These are phyloP conservation scores for Pleurotus sapidus DNA, from an alignment of 768 basidiomycete genomes.

Conservation along the genomic window DNA sequence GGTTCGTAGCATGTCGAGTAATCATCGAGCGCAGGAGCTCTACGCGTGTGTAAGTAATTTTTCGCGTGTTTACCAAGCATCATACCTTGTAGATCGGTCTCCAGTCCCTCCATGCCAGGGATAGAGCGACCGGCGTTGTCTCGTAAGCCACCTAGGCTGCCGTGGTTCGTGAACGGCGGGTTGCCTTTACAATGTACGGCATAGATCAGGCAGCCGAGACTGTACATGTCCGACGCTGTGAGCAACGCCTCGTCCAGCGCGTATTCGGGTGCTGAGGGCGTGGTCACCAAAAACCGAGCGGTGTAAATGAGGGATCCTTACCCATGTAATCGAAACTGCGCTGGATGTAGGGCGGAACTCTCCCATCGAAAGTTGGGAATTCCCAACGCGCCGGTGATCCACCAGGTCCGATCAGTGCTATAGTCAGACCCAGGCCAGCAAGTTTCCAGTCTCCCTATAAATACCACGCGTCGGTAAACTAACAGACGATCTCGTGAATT, in stretches of 20 bases:
- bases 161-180: slow-evolving; percentile 86
- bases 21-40: slow-evolving; percentile 79
- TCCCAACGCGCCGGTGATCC: slow-evolving; percentile 84
- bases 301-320: slow-evolving; percentile 28
- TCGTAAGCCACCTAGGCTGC: slow-evolving; percentile 65
- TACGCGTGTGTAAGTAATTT: slow-evolving; percentile 23
- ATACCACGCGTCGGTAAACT: not conserved
- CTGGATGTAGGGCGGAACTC: slow-evolving; percentile 79
- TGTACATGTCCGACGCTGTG: slow-evolving; percentile 90
- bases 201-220: slow-evolving; percentile 88
- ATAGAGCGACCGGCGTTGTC: slow-evolving; percentile 66
- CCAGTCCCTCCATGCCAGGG: slow-evolving; percentile 61
- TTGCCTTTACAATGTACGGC: slow-evolving; percentile 87
- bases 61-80: slow-evolving; percentile 1
- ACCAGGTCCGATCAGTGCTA: slow-evolving; percentile 64
- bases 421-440: slow-evolving; percentile 84
- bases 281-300: not conserved
- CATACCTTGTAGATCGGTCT: slow-evolving; percentile 71
- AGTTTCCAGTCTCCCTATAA: slow-evolving; percentile 97
- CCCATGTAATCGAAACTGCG: slow-evolving; percentile 95
- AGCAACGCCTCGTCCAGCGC: slow-evolving; percentile 84
- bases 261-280: slow-evolving; percentile 84
- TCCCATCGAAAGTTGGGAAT: slow-evolving; percentile 84
- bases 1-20: slow-evolving; percentile 67
- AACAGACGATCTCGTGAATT: not conserved